Percentiles rank a stretch among this genome's conserved stretches.
These are phyloP conservation scores for Luzula sylvatica DNA, from an alignment of 176 grass and related monocot species.

Conservation along the genomic window DNA sequence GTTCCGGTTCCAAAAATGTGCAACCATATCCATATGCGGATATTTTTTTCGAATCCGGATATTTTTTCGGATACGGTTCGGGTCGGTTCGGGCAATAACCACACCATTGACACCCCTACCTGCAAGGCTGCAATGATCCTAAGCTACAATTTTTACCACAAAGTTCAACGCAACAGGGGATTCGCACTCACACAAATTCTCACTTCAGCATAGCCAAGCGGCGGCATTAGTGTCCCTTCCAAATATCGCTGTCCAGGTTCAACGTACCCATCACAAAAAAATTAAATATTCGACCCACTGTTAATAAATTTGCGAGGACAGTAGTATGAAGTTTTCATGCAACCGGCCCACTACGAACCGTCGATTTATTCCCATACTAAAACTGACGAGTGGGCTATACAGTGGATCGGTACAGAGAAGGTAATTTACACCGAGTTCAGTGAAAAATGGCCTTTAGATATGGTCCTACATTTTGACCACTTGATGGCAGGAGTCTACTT, in stretches of 20 bases:
- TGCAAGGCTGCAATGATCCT: too few relatives aligned
- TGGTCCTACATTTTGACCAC: conserved; percentile 6
- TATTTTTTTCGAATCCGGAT: too few relatives aligned
- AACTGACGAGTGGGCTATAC: not conserved
- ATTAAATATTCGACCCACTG: conserved; percentile 2
- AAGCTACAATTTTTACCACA: too few relatives aligned
- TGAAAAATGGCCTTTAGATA: not conserved
- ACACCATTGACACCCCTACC: not conserved
- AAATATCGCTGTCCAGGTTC: conserved; percentile 21
- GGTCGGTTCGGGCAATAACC: too few relatives aligned
- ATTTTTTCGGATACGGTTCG: too few relatives aligned
- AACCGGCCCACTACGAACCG: not conserved
- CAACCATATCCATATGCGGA: not conserved
- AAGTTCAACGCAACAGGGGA: too few relatives aligned
- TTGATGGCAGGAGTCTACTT: conserved; percentile 3
- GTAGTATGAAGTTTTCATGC: not conserved
- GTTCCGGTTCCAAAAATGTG: too few relatives aligned
- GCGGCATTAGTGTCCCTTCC: too few relatives aligned
- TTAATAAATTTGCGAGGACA: not conserved
- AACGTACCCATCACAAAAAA: conserved; percentile 4
- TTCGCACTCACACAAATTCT: too few relatives aligned
- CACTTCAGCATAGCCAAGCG: not conserved
- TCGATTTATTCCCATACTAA: too few relatives aligned
- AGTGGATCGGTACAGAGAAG: not conserved
- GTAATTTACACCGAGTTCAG: not conserved